Evolutionary conservation across 768 basidiomycete species (phyloP), one percentile per base, ranked within the genome.

Genomic region (Pisolithus orientalis): DNA sequence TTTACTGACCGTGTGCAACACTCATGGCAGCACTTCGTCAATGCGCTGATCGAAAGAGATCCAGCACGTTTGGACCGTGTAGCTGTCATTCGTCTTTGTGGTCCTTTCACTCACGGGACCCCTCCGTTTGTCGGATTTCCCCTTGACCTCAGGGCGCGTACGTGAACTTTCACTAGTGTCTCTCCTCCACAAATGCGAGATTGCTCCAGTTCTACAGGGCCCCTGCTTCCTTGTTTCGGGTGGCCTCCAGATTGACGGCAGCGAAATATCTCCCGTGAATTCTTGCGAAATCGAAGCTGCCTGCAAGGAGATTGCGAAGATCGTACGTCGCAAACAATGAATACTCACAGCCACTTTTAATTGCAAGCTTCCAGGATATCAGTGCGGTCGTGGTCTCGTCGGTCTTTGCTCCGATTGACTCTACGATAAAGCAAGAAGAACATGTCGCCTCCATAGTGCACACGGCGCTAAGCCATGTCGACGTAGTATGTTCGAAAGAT

Each of bases 51-150:
- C 16, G 81, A 84, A 65, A 63, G 75, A 25, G 77, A 84, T 61
- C 65, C 75, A 5, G 55, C 72, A 3, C 71, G 77, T n/a, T 65
- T 85, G 13, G 72, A 75, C 43, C 76, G 76, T 44, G 83, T 86
- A 0, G 84, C 82, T 0, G 82, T 85, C 37, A 72, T 86, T 45
- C 77, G 84, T 51, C 72, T 86, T 6, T 82, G 80, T 44, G 80
- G 77, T 4, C 80, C 80, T 0, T 83, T 80, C 63, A 80, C 80
- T 2, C 69, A 64, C n/a, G 79, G 80, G 32, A 74, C 74, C 16
- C 84, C 82, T 10, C 77, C 84, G 0, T 83, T 80, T 54, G 69
- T 76, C 14, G 76, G 76, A 17, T 82, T 80, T 56, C 81, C 73
- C 1, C 60, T 47, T 25, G 68, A 67, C 17, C 51, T 76, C 16